Base-by-base conservation (phyloP, 345 rosid genomes). In the Brassica carinata region DNA sequence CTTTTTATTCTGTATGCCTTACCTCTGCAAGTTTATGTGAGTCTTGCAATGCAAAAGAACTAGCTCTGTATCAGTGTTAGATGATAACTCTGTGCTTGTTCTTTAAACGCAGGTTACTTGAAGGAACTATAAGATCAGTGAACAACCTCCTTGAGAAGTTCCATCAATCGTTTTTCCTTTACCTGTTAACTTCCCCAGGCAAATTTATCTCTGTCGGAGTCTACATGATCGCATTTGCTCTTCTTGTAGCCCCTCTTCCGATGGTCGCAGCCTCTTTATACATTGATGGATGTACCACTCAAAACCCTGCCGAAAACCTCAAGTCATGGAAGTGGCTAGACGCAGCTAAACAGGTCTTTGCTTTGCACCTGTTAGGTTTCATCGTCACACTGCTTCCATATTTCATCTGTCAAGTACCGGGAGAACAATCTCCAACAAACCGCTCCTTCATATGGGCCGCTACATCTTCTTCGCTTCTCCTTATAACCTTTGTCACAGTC, bases 121-220 rank as follows among this genome's bases (percentile, higher is more conserved):
- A 96, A 89, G 99, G 96, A 75, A 94, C 91, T 51, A 58, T 93
- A 77, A 84, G 94, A 85, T 96, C 98, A 62, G 93, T 92, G 59
- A 93, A 93, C 79, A 96, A 96, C 83, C 97, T 96, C 76, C 95
- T 93, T 9, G 98, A 93, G 89, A 93, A 96, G 87, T 93, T 96
- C 85, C 99, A 96, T 80, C 98, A 96, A 79, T 96, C 99, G 62
- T 92, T 92, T 84, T 96, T 96, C 77, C 88, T 92, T 7, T 96
- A 96, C 84, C 88, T 90, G 9, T 85, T 92, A 80, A 93, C 97
- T 79, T 89, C 97, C 70, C 91, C 99, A 65, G 79, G 89, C 73
- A 89, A 90, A 82, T 96, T 93, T 86, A 91, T 96, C 59, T 96
- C 98, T 2, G 95, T 93, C 27, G 96, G 99, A 79, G 93, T 96